Conservation (phyloP, 441 rosid genomes). For the Kokia cookei region DNA sequence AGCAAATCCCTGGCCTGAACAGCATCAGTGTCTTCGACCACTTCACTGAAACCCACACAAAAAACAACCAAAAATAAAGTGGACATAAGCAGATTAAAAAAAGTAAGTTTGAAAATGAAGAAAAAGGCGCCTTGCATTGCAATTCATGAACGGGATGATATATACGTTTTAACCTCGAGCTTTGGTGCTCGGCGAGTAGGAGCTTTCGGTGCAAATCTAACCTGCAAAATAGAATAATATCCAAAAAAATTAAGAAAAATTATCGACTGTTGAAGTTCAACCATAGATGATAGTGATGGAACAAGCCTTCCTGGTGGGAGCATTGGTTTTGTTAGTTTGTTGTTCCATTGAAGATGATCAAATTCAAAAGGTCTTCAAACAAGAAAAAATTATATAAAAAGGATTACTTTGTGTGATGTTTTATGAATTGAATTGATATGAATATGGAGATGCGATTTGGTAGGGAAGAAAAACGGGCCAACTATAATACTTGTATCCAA, state of each 20-base stretch:
- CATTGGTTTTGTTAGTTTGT: background rate
- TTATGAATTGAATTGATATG: too few relatives aligned
- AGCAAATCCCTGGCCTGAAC: slow-evolving; percentile 66
- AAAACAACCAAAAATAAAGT: background rate
- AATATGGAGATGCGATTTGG: too few relatives aligned
- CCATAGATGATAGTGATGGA: background rate
- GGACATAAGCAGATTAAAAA: background rate
- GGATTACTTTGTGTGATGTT: background rate
- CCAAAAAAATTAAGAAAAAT: background rate
- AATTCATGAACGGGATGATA: slow-evolving; percentile 3
- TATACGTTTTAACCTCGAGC: slow-evolving; percentile 62
- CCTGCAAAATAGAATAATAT: slow-evolving; percentile 24
- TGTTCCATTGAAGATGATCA: slow-evolving; percentile 14
- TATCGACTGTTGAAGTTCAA: background rate
- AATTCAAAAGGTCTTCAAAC: background rate
- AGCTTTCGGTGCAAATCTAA: slow-evolving; percentile 68
- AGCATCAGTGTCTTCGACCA: slow-evolving; percentile 32
- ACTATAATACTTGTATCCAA: too few relatives aligned
- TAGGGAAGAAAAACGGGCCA: too few relatives aligned
- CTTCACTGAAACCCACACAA: slow-evolving; percentile 46
- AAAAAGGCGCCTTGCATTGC: background rate
- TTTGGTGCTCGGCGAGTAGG: slow-evolving; percentile 49
- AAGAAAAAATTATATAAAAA: background rate
- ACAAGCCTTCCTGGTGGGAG: slow-evolving; percentile 23
- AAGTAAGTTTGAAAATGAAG: background rate